Percentiles rank a stretch among this genome's conserved stretches.
These are phyloP conservation scores for Scutellaria barbata DNA, from an alignment of 257 asterid genomes.

Conservation along the genomic window DNA sequence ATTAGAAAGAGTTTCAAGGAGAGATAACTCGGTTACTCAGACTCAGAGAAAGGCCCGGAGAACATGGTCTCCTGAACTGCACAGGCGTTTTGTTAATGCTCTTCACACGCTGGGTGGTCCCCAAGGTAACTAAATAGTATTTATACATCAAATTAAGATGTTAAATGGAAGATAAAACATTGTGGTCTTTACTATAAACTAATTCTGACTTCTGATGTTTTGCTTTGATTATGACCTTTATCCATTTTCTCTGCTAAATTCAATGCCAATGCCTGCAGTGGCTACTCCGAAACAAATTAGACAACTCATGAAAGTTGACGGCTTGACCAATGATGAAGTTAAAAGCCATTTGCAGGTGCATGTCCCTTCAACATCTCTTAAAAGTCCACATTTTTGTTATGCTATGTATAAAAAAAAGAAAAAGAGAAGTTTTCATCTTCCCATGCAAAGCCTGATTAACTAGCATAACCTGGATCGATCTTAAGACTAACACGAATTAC, in stretches of 20 bases:
- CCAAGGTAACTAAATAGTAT: conserved; percentile 50
- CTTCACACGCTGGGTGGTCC: conserved; percentile 84
- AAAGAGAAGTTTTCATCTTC: too few relatives aligned
- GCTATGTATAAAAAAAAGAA: too few relatives aligned
- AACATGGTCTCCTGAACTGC: conserved; percentile 85
- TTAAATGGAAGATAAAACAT: too few relatives aligned
- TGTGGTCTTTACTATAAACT: too few relatives aligned
- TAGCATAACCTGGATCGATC: not conserved
- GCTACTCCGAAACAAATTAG: conserved; percentile 86
- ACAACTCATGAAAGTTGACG: conserved; percentile 85
- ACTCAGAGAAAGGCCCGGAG: conserved; percentile 67
- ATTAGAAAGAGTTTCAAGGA: conserved; percentile 33
- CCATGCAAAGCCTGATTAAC: too few relatives aligned
- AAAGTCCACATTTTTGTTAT: too few relatives aligned
- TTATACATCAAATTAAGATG: too few relatives aligned
- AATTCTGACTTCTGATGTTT: too few relatives aligned
- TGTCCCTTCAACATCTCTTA: too few relatives aligned
- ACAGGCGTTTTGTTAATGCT: conserved; percentile 71
- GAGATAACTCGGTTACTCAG: conserved; percentile 28
- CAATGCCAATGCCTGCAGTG: conserved; percentile 41
- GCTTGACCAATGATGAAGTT: conserved; percentile 88
- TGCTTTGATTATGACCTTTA: not conserved
- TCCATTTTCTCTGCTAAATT: not conserved
- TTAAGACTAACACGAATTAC: not conserved
- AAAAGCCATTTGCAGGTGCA: conserved; percentile 82